Conservation (phyloP, 441 rosid species). For the Aquilaria agallochum region DNA sequence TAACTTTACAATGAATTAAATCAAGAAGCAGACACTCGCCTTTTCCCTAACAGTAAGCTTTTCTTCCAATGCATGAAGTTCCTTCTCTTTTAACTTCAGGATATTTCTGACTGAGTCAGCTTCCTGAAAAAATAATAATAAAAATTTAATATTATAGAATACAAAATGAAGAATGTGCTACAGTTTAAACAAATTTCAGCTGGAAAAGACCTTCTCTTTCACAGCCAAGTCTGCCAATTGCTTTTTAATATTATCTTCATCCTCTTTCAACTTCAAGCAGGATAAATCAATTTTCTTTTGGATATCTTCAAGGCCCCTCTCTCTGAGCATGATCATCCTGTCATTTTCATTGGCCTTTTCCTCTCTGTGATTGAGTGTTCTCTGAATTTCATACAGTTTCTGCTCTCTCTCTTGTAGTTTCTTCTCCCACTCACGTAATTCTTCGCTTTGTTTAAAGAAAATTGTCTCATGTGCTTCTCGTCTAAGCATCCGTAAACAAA, state of each 20-base stretch:
- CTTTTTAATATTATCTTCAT: constrained; percentile 41
- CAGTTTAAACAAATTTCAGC: too few species aligned
- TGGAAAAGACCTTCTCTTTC: constrained; percentile 52
- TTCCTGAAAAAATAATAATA: constrained; percentile 34
- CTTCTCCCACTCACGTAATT: constrained; percentile 72
- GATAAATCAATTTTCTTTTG: constrained; percentile 49
- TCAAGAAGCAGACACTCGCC: constrained; percentile 38
- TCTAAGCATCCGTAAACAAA: constrained; percentile 34
- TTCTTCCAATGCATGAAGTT: constrained; percentile 53
- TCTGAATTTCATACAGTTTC: constrained; percentile 44
- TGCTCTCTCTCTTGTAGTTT: constrained; percentile 48
- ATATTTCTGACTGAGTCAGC: constrained; percentile 36
- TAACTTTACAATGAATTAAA: not conserved
- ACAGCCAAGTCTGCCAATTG: constrained; percentile 46
- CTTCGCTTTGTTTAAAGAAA: constrained; percentile 71
- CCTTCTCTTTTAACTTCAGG: constrained; percentile 52
- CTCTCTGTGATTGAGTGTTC: constrained; percentile 46
- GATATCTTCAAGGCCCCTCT: constrained; percentile 48
- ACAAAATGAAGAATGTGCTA: too few species aligned
- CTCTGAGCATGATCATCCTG: constrained; percentile 40
- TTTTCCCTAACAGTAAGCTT: constrained; percentile 61
- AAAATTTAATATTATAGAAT: constrained; percentile 1
- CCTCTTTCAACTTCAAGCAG: constrained; percentile 45
- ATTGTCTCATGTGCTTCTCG: constrained; percentile 73
- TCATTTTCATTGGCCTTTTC: constrained; percentile 53